Evolutionary conservation across 192 early-diverging fungal genomes (phyloP).

Genomic region (Obelidium mucronatum): DNA sequence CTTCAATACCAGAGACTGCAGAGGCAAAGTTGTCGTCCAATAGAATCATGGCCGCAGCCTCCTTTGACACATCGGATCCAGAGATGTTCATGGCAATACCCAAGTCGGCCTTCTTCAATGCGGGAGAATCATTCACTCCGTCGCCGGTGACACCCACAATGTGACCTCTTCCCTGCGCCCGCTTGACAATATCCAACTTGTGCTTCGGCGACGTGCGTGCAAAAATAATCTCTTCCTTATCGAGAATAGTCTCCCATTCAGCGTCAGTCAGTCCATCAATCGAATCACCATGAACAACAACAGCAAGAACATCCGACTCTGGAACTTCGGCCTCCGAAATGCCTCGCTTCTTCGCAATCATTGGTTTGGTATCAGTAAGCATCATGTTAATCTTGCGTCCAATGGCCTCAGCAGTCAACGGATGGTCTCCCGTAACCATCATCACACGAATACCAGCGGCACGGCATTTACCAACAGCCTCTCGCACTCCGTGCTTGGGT

Average conservation of each 20-base stretch:
- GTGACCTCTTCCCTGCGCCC: conserved; percentile 86
- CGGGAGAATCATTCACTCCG: conserved; percentile 94
- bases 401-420: conserved; percentile 91
- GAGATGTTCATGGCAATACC: conserved; percentile 97
- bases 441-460: conserved; percentile 91
- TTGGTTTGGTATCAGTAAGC: conserved; percentile 83
- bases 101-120: conserved; percentile 94
- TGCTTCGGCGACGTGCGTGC: conserved; percentile 92
- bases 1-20: conserved; percentile 87
- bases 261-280: conserved; percentile 76
- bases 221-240: conserved; percentile 86
- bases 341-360: conserved; percentile 75
- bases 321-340: conserved; percentile 53
- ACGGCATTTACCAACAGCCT: conserved; percentile 85
- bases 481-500: conserved; percentile 92
- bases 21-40: conserved; percentile 97
- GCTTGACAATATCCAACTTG: conserved; percentile 93
- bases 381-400: conserved; percentile 90
- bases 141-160: conserved; percentile 98
- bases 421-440: conserved; percentile 97
- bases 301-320: conserved; percentile 70
- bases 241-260: conserved; percentile 86
- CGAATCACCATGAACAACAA: conserved; percentile 83
- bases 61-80: conserved; percentile 95
- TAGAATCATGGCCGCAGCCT: conserved; percentile 93